phyloP scores from a whole-genome alignment of 1,284 basidiomycete species.

The Thelephora terrestris region DNA sequence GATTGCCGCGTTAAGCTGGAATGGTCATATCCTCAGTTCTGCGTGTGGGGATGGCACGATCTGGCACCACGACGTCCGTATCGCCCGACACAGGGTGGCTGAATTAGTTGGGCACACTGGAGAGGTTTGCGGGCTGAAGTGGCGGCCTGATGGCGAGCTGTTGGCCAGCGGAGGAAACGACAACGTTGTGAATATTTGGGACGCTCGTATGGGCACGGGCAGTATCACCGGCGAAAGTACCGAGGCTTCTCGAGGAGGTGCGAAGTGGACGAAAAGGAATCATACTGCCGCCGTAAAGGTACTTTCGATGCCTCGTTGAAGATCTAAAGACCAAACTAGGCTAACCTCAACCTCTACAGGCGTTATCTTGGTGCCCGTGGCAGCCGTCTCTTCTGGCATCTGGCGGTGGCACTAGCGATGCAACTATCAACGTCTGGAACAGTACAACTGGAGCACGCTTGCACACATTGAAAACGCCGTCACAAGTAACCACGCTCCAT shows the following conservation, averaged over 20 bases:
- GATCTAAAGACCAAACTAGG: constrained; percentile 1
- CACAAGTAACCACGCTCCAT: constrained; percentile 88
- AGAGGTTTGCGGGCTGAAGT: constrained; percentile 80
- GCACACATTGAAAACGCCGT: constrained; percentile 73
- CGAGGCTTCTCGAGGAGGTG: constrained; percentile 36
- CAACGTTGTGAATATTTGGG: constrained; percentile 96
- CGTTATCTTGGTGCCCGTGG: constrained; percentile 97
- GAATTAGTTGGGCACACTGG: constrained; percentile 83
- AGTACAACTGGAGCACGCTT: constrained; percentile 82
- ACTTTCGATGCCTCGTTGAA: constrained; percentile 7
- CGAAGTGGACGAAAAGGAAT: constrained; percentile 89
- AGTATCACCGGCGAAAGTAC: not conserved
- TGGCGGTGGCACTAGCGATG: constrained; percentile 92
- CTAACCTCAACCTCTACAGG: constrained; percentile 32
- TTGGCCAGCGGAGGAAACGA: constrained; percentile 93
- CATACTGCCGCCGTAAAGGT: constrained; percentile 94
- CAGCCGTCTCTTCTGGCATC: constrained; percentile 86
- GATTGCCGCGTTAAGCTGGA: constrained; percentile 78
- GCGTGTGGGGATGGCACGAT: constrained; percentile 89
- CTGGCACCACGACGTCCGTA: constrained; percentile 88
- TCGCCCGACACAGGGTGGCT: constrained; percentile 81
- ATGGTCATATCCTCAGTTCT: constrained; percentile 76
- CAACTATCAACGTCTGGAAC: constrained; percentile 91
- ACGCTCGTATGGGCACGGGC: constrained; percentile 54
- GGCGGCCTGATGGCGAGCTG: constrained; percentile 80